Percentiles rank a stretch among this genome's conserved stretches.
phyloP scores from a whole-genome alignment of 768 basidiomycete genomes.

The Cystobasidium onofrii region DNA sequence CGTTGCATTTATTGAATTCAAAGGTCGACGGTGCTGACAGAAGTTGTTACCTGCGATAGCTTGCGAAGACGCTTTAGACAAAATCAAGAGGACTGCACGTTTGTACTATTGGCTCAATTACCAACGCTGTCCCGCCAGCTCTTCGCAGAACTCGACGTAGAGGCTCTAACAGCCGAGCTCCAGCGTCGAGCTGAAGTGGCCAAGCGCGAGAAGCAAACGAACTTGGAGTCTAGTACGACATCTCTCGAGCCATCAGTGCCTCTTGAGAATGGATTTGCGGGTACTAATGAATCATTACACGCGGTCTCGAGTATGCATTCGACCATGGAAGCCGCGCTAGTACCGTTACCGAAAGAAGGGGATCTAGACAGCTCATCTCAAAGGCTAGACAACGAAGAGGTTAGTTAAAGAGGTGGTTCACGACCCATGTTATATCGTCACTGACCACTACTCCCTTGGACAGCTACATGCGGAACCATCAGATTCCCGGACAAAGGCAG shows the following conservation, averaged over 20 bases:
- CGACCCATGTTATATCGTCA: neutral
- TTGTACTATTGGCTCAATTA: slow-evolving; percentile 60
- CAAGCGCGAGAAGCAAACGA: slow-evolving; percentile 37
- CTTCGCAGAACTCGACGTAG: slow-evolving; percentile 67
- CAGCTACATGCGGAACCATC: neutral
- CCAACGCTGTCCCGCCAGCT: slow-evolving; percentile 61
- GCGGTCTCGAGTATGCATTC: neutral
- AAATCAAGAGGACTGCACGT: slow-evolving; percentile 68
- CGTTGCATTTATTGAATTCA: no score
- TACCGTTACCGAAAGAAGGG: slow-evolving; percentile 7
- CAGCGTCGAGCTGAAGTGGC: slow-evolving; percentile 38
- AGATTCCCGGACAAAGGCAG: slow-evolving; percentile 51
- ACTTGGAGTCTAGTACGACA: neutral
- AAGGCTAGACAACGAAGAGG: neutral
- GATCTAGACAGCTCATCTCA: neutral
- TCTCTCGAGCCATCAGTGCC: neutral
- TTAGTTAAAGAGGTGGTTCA: neutral
- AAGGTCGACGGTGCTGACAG: neutral
- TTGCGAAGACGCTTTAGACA: slow-evolving; percentile 64
- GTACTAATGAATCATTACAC: neutral
- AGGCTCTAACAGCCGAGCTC: slow-evolving; percentile 57
- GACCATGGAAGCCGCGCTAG: neutral
- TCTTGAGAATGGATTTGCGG: neutral
- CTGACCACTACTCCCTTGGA: neutral
- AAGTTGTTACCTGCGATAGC: slow-evolving; percentile 46